These are phyloP conservation scores for Helenozyma baotianmanensis DNA, from an alignment of 805 yeast genomes.

Conservation along the genomic window DNA sequence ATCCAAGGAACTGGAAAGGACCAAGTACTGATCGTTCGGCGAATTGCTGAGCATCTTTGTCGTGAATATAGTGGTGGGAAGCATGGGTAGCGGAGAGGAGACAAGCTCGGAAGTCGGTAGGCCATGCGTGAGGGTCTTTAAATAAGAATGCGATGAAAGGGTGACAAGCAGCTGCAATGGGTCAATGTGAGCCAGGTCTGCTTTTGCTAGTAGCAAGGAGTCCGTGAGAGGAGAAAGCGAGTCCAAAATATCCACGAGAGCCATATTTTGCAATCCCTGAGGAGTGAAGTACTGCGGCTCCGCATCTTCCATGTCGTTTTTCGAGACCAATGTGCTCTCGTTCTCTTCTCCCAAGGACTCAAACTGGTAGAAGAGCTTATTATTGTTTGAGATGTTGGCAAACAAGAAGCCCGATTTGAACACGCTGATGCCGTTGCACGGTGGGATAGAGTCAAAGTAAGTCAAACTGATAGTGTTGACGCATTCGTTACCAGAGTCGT, in stretches of 20 bases:
- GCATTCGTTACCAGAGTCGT: constrained; percentile 42
- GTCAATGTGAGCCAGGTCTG: constrained; percentile 9
- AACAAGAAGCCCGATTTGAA: constrained; percentile 74
- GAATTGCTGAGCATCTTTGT: constrained; percentile 45
- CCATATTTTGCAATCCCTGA: constrained; percentile 49
- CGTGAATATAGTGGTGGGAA: constrained; percentile 61
- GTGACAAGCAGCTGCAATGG: constrained; percentile 22
- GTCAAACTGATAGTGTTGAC: constrained; percentile 45
- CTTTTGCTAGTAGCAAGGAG: constrained; percentile 16
- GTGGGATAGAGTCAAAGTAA: constrained; percentile 76
- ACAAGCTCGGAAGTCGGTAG: constrained; percentile 59
- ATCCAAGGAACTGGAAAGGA: constrained; percentile 51
- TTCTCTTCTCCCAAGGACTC: constrained; percentile 64
- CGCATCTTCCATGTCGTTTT: constrained; percentile 1
- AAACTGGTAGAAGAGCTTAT: constrained; percentile 72
- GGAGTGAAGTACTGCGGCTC: constrained; percentile 19
- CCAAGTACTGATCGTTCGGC: constrained; percentile 55
- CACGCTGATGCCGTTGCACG: constrained; percentile 51
- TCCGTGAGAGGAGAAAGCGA: constrained; percentile 50
- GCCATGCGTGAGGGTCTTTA: constrained; percentile 53
- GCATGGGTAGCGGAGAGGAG: constrained; percentile 68
- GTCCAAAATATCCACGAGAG: constrained; percentile 48
- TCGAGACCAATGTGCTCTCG: constrained; percentile 18
- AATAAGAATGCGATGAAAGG: constrained; percentile 38
- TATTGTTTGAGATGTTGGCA: constrained; percentile 58